Percentiles rank a stretch among this genome's conserved stretches.
Evolutionary conservation across 2,329 filamentous ascomycete species (phyloP).

Genomic region (Fusarium musae): DNA sequence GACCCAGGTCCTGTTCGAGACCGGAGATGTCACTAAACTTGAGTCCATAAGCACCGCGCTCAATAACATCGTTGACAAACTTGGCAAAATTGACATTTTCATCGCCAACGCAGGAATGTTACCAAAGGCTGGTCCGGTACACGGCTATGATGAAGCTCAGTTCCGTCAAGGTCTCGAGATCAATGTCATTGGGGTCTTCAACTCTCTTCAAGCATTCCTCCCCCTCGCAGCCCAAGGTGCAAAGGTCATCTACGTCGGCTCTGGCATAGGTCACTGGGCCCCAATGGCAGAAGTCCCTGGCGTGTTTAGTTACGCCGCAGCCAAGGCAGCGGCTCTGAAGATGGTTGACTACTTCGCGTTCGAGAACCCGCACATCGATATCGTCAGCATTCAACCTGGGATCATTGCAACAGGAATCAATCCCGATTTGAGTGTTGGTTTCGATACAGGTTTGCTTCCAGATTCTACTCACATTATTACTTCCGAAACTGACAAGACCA

Average conservation of each 20-base stretch:
- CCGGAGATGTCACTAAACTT: background rate
- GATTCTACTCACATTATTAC: rapidly evolving
- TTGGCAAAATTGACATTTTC: slow-evolving; percentile 35
- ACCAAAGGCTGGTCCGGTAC: background rate
- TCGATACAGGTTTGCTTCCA: background rate
- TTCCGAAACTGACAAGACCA: background rate
- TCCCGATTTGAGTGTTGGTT: background rate
- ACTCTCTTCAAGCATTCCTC: slow-evolving; percentile 42
- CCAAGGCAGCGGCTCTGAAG: slow-evolving; percentile 50
- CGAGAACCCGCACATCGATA: slow-evolving; percentile 50
- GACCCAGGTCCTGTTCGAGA: background rate
- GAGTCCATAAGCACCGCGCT: background rate
- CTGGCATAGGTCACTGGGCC: slow-evolving; percentile 36
- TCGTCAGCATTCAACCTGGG: slow-evolving; percentile 56
- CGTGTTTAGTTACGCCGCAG: slow-evolving; percentile 47
- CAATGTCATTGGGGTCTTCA: slow-evolving; percentile 41
- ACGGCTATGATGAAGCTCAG: slow-evolving; percentile 11
- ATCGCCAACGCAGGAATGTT: slow-evolving; percentile 25
- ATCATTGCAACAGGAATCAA: slow-evolving; percentile 52
- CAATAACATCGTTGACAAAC: background rate
- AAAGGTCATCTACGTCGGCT: slow-evolving; percentile 37
- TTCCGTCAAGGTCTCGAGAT: slow-evolving; percentile 27
- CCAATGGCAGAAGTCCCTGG: slow-evolving; percentile 19
- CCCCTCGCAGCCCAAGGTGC: slow-evolving; percentile 23
- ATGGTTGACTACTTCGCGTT: slow-evolving; percentile 50